Evolutionary conservation across 257 asterid genomes (phyloP).

Genomic region (Phtheirospermum japonicum): DNA sequence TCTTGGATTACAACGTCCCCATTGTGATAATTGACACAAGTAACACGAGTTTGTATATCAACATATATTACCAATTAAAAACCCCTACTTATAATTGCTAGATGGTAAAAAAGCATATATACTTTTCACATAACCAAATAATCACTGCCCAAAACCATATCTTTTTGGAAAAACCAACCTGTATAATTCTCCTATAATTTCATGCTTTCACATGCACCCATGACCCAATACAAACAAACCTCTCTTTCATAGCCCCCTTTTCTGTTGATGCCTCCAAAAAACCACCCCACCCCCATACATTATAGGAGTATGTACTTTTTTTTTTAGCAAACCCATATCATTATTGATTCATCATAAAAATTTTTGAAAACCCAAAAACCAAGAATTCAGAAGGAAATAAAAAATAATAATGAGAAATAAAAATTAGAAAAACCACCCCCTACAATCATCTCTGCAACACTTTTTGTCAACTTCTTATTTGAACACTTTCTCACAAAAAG

Average conservation of each 20-base stretch:
- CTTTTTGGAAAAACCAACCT: not conserved
- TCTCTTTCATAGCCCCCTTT: constrained; percentile 29
- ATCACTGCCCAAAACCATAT: not conserved
- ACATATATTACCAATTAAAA: too few species aligned
- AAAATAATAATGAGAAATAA: not conserved
- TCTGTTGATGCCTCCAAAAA: constrained; percentile 30
- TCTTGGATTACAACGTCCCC: too few species aligned
- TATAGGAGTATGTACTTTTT: too few species aligned
- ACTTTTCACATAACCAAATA: too few species aligned
- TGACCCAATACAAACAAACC: constrained; percentile 35
- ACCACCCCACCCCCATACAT: too few species aligned
- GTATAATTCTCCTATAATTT: constrained; percentile 3
- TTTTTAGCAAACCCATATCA: too few species aligned
- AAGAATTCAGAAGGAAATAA: not conserved
- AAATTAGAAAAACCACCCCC: not conserved
- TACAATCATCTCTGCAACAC: constrained; percentile 4
- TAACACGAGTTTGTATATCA: too few species aligned
- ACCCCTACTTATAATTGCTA: too few species aligned
- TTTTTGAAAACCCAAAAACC: constrained; percentile 1
- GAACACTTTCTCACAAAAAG: constrained; percentile 34
- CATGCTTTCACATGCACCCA: constrained; percentile 34
- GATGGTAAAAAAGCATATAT: too few species aligned
- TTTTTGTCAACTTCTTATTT: constrained; percentile 42
- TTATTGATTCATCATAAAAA: constrained; percentile 17
- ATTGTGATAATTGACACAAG: too few species aligned